These are phyloP conservation scores for Plasmodium ovale DNA, from an alignment of 169 alveolate genomes.

Conservation along the genomic window DNA sequence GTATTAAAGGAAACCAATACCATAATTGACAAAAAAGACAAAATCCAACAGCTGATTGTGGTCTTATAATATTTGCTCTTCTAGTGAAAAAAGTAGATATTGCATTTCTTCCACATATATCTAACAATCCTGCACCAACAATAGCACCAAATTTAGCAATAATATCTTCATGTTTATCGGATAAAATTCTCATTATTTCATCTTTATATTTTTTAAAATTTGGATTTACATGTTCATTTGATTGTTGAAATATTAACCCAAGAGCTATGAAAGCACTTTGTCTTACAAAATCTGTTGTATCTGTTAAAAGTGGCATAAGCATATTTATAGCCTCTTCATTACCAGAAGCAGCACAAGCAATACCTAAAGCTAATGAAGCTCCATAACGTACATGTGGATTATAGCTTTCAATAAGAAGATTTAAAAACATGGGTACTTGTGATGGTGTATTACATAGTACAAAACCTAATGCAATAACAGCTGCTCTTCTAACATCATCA, in stretches of 20 bases:
- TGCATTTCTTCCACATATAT: conserved; percentile 95
- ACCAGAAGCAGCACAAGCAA: conserved; percentile 97
- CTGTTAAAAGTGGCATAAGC: conserved; percentile 94
- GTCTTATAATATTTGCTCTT: conserved; percentile 91
- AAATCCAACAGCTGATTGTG: conserved; percentile 96
- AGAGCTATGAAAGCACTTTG: conserved; percentile 95
- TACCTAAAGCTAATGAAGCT: conserved; percentile 98
- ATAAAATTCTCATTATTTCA: conserved; percentile 88
- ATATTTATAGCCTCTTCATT: conserved; percentile 92
- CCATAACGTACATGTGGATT: conserved; percentile 99
- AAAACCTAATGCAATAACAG: conserved; percentile 97
- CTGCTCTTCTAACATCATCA: conserved; percentile 99
- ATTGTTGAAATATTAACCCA: conserved; percentile 92
- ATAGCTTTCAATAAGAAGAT: conserved; percentile 94
- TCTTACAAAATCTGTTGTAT: conserved; percentile 97
- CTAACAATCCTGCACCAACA: conserved; percentile 94
- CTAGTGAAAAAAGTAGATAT: conserved; percentile 75
- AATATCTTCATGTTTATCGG: conserved; percentile 96
- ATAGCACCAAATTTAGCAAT: conserved; percentile 97
- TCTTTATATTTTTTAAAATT: conserved; percentile 90
- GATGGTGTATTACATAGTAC: conserved; percentile 89
- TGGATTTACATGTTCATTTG: conserved; percentile 87
- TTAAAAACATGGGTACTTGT: conserved; percentile 93
- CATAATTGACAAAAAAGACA: conserved; percentile 95
- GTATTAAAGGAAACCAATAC: conserved; percentile 98